Base-by-base conservation (phyloP, 257 asterid species). In the Solanum pimpinellifolium region DNA sequence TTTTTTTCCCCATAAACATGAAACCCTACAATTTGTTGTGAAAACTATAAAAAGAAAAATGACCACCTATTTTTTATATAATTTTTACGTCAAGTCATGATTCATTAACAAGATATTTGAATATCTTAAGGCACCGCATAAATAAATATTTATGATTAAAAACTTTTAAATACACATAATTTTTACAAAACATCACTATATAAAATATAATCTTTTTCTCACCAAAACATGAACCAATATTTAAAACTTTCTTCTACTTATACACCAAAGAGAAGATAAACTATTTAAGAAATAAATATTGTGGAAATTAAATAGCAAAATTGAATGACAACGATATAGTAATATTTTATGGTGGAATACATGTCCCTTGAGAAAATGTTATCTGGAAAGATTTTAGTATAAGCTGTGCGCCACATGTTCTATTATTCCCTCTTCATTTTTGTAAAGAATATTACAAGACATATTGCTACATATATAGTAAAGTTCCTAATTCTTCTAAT, bases 381-480 rank as follows among this genome's bases (percentile, higher is more conserved):
- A 47, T 49, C 69, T 49, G 69, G 69, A 83, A 59, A 83, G 47
- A 29, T 31, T 37, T 1, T 46, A 59, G 87, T 5, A 80, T 52
- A 39, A 59, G 87, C 69, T 83, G 87, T 68, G 89, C 56, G 56
- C 87, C 84, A 87, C 89, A 87, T 83, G 87, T 70, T 70, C 8
- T 56, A 29, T 49, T 83, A 81, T 81, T 81, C 86, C 23, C 20
- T 69, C 65, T 49, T 39, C 49, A 49, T 15, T 6, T 35, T 35
- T 6, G 27, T 5, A 70, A 59, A 41, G 87, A 87, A 87, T 83
- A 87, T 33, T 83, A 23, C 33, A 3, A 72, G 52, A 18, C 44
- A 18, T 4, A 47, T 47, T 46, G 83, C 23, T 42, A 3, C 46
- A 37, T 87, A 31, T 46, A 78, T 29, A 80, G 62, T 49, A 66